Conservation (phyloP, 306 rosid species). For the Trichosanthes cucumerina region DNA sequence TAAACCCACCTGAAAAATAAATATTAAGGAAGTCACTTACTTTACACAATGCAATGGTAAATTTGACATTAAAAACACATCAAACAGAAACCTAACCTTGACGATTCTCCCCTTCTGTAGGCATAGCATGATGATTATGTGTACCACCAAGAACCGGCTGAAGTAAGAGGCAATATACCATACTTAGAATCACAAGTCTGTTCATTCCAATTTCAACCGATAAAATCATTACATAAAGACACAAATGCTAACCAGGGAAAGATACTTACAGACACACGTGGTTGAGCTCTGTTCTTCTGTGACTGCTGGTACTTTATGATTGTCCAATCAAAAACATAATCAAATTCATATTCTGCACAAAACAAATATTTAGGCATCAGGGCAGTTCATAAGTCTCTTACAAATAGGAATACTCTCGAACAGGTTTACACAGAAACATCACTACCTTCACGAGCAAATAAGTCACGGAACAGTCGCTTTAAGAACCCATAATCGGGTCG, state of each 20-base stretch:
- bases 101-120: slow-evolving; percentile 41
- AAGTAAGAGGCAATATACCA: slow-evolving; percentile 19
- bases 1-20: slow-evolving; percentile 23
- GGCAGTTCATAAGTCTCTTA: neutral
- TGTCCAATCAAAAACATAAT: slow-evolving; percentile 86
- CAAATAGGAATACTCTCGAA: neutral
- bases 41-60: slow-evolving; percentile 1
- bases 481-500: slow-evolving; percentile 98
- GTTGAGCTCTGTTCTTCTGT: slow-evolving; percentile 55
- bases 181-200: slow-evolving; percentile 12
- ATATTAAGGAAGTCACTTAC: neutral
- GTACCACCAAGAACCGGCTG: slow-evolving; percentile 58
- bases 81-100: slow-evolving; percentile 39
- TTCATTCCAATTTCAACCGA: slow-evolving; percentile 11
- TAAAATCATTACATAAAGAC: neutral
- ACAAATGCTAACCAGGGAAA: slow-evolving; percentile 9
- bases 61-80: neutral
- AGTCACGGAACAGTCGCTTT: slow-evolving; percentile 79
- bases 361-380: slow-evolving; percentile 12
- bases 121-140: slow-evolving; percentile 40
- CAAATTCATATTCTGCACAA: slow-evolving; percentile 67
- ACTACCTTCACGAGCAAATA: slow-evolving; percentile 82
- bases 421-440: neutral
- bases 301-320: slow-evolving; percentile 80
- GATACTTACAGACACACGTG: slow-evolving; percentile 46